phyloP scores from a whole-genome alignment of 2,329 filamentous ascomycete genomes.

The Aspergillus sp. region DNA sequence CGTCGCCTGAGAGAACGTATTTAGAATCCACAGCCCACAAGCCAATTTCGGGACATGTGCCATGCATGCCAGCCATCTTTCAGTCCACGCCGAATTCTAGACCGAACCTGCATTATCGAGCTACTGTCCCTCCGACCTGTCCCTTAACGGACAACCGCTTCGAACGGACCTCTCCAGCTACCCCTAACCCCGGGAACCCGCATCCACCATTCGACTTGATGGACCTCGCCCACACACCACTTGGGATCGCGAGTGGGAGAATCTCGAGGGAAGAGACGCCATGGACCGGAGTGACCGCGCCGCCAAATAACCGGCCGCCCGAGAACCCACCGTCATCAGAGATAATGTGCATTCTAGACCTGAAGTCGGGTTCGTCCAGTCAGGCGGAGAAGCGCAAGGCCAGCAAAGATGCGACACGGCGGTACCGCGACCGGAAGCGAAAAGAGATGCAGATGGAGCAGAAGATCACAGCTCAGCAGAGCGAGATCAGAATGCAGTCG shows the following conservation, averaged over 20 bases:
- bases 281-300: constrained; percentile 8
- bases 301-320: constrained; percentile 3
- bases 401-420: constrained; percentile 42
- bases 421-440: constrained; percentile 43
- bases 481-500: constrained; percentile 34
- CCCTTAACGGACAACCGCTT: constrained; percentile 31
- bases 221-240: constrained; percentile 25
- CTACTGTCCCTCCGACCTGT: constrained; percentile 34
- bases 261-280: constrained; percentile 17
- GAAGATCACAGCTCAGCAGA: constrained; percentile 35
- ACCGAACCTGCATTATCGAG: constrained; percentile 32
- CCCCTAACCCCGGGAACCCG: constrained; percentile 15
- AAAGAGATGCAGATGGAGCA: constrained; percentile 41
- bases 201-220: constrained; percentile 14
- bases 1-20: no score
- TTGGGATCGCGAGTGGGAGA: constrained; percentile 20
- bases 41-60: constrained; percentile 15
- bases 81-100: constrained; percentile 33
- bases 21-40: no score
- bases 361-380: constrained; percentile 41
- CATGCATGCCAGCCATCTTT: constrained; percentile 20
- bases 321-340: constrained; percentile 16
- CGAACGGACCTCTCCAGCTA: constrained; percentile 30
- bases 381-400: constrained; percentile 44
- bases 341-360: constrained; percentile 39